These are phyloP conservation scores for Kwoniella europaea DNA, from an alignment of 768 basidiomycete genomes.

Conservation along the genomic window DNA sequence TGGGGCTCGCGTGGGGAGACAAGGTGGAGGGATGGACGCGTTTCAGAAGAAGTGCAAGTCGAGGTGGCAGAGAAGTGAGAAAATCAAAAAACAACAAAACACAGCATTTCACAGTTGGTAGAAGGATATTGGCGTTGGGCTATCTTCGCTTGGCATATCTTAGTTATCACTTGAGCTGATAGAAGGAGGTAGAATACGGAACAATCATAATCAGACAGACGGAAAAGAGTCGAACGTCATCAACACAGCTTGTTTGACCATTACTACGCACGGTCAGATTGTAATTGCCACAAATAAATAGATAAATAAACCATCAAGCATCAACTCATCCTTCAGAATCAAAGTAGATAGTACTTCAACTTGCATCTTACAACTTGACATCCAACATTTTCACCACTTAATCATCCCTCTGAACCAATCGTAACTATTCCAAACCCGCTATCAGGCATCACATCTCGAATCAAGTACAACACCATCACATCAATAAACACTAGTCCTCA, in stretches of 20 bases:
- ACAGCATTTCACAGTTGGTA: conserved; percentile 9
- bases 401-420: not conserved
- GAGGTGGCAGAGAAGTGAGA: not conserved
- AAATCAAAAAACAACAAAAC: conserved; percentile 9
- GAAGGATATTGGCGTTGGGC: not conserved
- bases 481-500: too few relatives aligned
- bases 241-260: not conserved
- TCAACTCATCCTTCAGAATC: not conserved
- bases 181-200: not conserved
- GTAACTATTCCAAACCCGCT: not conserved
- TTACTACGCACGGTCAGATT: not conserved
- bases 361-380: not conserved
- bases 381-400: not conserved
- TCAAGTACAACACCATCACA: not conserved
- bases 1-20: not conserved
- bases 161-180: not conserved
- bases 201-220: not conserved
- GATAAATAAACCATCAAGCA: not conserved
- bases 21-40: not conserved
- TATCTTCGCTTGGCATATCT: not conserved
- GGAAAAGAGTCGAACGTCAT: not conserved
- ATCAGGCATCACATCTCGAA: not conserved
- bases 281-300: not conserved
- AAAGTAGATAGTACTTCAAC: conserved; percentile 10
- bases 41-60: not conserved